phyloP scores from a whole-genome alignment of 2,329 filamentous ascomycete genomes.

The Paraphaeosphaeria minitans region DNA sequence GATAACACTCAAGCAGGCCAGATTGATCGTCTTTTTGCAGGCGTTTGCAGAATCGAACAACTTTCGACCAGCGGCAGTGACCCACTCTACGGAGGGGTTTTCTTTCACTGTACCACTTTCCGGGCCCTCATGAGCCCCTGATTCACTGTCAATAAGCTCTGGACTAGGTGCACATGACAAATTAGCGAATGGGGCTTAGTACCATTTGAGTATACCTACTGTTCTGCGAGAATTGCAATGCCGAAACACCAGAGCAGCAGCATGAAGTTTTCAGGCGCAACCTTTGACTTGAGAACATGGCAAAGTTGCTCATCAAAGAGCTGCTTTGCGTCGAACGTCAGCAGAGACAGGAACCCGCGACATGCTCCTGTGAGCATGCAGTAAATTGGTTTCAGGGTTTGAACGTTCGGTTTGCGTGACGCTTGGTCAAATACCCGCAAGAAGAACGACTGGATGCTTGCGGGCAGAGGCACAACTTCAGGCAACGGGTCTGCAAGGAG shows the following conservation, averaged over 20 bases:
- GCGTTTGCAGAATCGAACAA: constrained; percentile 34
- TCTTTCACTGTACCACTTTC: neutral
- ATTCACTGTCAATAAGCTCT: neutral
- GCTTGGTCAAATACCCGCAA: constrained; percentile 38
- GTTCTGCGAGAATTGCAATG: constrained; percentile 36
- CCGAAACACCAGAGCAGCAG: constrained; percentile 41
- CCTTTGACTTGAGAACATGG: constrained; percentile 32
- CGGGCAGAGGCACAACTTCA: constrained; percentile 35
- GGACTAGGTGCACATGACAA: constrained; percentile 9
- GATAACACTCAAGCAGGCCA: constrained; percentile 39
- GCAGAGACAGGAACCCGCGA: constrained; percentile 29
- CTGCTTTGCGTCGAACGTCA: constrained; percentile 27
- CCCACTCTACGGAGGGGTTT: constrained; percentile 23
- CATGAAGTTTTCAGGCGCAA: constrained; percentile 32
- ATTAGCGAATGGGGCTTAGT: neutral
- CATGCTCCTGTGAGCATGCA: constrained; percentile 46
- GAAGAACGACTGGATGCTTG: constrained; percentile 42
- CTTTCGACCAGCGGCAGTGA: constrained; percentile 37
- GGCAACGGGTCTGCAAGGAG: constrained; percentile 43
- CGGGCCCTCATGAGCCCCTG: constrained; percentile 7
- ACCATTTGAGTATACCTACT: constrained; percentile 14
- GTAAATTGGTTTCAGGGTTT: constrained; percentile 36
- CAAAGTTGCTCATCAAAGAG: constrained; percentile 36
- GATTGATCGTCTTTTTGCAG: constrained; percentile 36
- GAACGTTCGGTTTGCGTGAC: constrained; percentile 26